Percentiles rank a stretch among this genome's conserved stretches.
Conservation (phyloP, 2,329 filamentous ascomycete genomes). For the Penicillium fuscoglaucum region DNA sequence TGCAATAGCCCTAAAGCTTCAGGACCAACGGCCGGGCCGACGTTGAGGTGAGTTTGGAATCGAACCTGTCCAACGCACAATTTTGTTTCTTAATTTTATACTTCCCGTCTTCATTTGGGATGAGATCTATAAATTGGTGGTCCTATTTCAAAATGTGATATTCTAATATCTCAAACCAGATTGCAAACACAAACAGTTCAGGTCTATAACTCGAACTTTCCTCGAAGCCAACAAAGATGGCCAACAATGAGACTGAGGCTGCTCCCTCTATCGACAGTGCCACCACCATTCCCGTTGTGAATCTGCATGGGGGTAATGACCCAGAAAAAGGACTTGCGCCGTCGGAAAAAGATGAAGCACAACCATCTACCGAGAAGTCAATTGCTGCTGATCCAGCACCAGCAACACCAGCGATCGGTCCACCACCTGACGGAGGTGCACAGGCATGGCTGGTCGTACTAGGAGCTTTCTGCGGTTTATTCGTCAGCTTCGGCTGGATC, state of each 20-base stretch:
- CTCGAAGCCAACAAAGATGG: neutral
- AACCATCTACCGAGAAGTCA: neutral
- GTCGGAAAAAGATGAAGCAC: neutral
- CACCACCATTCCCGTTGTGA: conserved; percentile 13
- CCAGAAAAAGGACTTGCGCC: conserved; percentile 14
- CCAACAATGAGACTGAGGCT: neutral
- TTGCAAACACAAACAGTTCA: neutral
- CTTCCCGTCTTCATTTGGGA: neutral
- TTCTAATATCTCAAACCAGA: neutral
- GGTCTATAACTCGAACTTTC: neutral
- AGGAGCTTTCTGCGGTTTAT: conserved; percentile 49
- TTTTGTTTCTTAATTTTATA: conserved; percentile 3
- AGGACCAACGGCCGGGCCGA: neutral
- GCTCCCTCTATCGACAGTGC: conserved; percentile 10
- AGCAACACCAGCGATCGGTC: conserved; percentile 5
- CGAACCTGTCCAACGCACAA: neutral
- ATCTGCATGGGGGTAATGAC: conserved; percentile 8
- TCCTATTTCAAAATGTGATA: neutral
- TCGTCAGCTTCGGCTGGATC: conserved; percentile 55
- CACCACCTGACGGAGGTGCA: conserved; percentile 34
- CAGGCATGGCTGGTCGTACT: conserved; percentile 50
- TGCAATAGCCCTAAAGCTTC: neutral
- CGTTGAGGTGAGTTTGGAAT: conserved; percentile 5
- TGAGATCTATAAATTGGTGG: neutral
- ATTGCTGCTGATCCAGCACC: neutral